Base-by-base conservation (phyloP, 2,329 filamentous ascomycete species). In the Endothia cerciana region DNA sequence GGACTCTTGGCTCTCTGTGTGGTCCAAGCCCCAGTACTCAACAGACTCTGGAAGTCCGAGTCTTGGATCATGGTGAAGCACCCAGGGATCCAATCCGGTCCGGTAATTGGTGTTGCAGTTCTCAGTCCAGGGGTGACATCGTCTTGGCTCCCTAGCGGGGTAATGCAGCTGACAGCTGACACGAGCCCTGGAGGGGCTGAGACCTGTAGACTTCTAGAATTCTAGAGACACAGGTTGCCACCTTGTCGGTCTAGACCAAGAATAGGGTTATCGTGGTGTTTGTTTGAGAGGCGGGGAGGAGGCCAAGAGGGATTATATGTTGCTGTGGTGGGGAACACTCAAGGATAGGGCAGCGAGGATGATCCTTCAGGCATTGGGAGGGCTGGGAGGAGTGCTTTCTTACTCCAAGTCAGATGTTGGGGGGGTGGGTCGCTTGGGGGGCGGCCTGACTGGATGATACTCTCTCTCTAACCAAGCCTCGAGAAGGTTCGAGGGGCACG, bases 1-100 rank as follows among this genome's bases (percentile, higher is more conserved):
- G 77, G 75, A 63, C 73, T 77, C 68, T 73, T 77, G 45, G 79
- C 77, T 69, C 83, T 79, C 10, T 82, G 79, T 40, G 81, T 83
- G 69, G 77, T 81, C 73, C 82, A 86, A 65, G 81, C 83, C 63
- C 83, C 83, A 70, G 81, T 82, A 69, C 80, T 74, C 45, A 86
- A 77, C 68, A 84, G 74, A 68, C 78, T 77, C 53, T 83, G 76
- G 47, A 85, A 79, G 69, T 83, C 78, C 62, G 79, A 71, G 64
- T 74, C 74, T 65, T 80, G 78, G 64, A 76, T 78, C 81, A 83
- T 83, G 58, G 70, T 80, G 75, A 58, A 59, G 3, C 53, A 22
- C 53, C 25, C 22, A 36, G 33, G 33, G 10, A 36, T 36, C 33
- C 33, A 36, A 36, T 36, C 6, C 33, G 33, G 33, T 36, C 33